These are phyloP conservation scores for Salix purpurea DNA, from an alignment of 345 rosid genomes.

Conservation along the genomic window DNA sequence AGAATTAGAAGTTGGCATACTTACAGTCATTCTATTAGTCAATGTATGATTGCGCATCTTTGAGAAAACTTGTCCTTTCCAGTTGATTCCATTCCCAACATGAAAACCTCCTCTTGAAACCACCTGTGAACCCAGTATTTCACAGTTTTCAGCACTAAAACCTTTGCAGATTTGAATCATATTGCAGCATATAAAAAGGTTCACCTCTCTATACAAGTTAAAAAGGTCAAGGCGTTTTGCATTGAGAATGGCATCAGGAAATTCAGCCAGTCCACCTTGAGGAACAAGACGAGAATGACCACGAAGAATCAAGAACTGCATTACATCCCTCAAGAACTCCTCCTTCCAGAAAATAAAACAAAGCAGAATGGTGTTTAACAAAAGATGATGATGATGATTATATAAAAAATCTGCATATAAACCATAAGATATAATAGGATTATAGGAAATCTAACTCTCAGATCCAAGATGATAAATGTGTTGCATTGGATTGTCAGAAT, in stretches of 20 bases:
- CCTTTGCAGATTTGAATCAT: slow-evolving; percentile 7
- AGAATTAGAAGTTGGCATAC: slow-evolving; percentile 4
- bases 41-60: slow-evolving; percentile 98
- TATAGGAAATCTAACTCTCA: background rate
- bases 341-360: slow-evolving; percentile 49
- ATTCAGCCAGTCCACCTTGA: slow-evolving; percentile 86
- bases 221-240: slow-evolving; percentile 95
- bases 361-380: too few relatives aligned
- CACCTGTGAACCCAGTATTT: slow-evolving; percentile 50
- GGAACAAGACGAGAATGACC: slow-evolving; percentile 98
- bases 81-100: slow-evolving; percentile 97
- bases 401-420: background rate
- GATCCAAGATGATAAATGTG: background rate
- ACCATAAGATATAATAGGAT: background rate
- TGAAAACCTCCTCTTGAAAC: slow-evolving; percentile 99
- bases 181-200: background rate
- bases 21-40: slow-evolving; percentile 96
- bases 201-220: slow-evolving; percentile 96
- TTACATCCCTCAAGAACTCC: slow-evolving; percentile 93
- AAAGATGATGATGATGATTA: background rate
- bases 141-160: background rate
- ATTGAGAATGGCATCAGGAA: slow-evolving; percentile 94
- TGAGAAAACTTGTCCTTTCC: slow-evolving; percentile 99
- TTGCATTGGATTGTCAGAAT: background rate
- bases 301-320: slow-evolving; percentile 88